Base-by-base conservation (phyloP, 2,329 filamentous ascomycete species). In the Trichoderma lentiforme region DNA sequence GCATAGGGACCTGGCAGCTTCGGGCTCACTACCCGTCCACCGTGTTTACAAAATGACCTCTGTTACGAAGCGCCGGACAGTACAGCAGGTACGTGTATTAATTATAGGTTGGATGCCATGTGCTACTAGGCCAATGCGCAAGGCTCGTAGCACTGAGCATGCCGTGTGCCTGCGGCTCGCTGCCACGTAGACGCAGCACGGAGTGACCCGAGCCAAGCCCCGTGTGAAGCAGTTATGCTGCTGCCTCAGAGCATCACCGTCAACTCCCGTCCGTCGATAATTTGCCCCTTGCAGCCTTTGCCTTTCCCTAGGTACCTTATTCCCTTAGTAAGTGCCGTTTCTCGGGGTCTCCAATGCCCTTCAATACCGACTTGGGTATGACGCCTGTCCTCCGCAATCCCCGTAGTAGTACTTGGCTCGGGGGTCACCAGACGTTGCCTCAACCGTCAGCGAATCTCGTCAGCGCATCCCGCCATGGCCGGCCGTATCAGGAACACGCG, bases 361-460 rank as follows among this genome's bases (percentile, higher is more conserved):
- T 51, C 43, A 51, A 51, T 21, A n/a, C 43, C 47, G 21, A 24
- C 47, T 24, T 24, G 21, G 47, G n/a, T 12, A 34, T 60, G 57
- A 60, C 28, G 57, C 57, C 21, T 24, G n/a, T 24, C 47, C 47
- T 53, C 47, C 47, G 47, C 47, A 53, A 21, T 53, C 47, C 47
- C 47, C 47, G 47, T 53, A 53, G 21, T 36, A 36, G 47, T 53
- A 53, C 47, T 53, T 58, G 30, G n/a, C 36, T 34, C 64, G 21
- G 28, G 63, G 63, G 56, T 69, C 56, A 61, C 36, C 66, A 60
- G 66, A 69, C 66, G 56, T n/a, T 51, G 34, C 66, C 34, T 32
- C 66, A 24, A 63, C 68, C 66, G 71, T 72, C 71, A 70, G 66
- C 71, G 57, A 53, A 51, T 51, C 58, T 53, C 71, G 71, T 72